Conservation (phyloP, 1,284 basidiomycete genomes). For the Cryptococcus hybrid region DNA sequence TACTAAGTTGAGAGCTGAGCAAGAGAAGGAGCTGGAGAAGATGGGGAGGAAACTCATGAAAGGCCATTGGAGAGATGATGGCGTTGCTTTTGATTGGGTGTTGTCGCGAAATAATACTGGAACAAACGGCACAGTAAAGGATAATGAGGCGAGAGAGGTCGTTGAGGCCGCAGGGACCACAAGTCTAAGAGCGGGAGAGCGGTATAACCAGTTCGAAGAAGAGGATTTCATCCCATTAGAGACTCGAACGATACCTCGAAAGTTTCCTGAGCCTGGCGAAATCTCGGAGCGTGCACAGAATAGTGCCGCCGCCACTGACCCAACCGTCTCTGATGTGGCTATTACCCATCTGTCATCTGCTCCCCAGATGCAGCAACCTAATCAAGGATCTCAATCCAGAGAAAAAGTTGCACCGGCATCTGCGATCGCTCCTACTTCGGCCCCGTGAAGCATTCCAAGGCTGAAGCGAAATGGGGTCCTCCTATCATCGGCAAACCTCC, state of each 20-base stretch:
- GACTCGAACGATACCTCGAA: neutral
- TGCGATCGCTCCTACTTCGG: neutral
- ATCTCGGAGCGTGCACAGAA: neutral
- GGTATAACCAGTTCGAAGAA: neutral
- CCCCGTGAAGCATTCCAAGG: neutral
- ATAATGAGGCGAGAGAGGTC: neutral
- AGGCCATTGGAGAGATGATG: constrained; percentile 16
- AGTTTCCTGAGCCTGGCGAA: neutral
- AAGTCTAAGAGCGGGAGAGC: neutral
- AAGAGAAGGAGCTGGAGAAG: constrained; percentile 1
- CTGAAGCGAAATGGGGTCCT: neutral
- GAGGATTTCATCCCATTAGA: neutral
- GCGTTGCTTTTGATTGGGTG: constrained; percentile 16
- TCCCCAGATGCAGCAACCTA: neutral
- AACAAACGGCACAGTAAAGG: neutral
- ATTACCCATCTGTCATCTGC: neutral
- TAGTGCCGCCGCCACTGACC: neutral
- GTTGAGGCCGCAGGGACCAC: neutral
- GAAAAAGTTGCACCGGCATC: neutral
- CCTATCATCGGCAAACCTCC: neutral
- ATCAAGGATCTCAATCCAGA: neutral
- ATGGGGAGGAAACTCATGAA: constrained; percentile 13
- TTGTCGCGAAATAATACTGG: neutral
- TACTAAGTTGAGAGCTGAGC: neutral
- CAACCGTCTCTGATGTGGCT: neutral